Evolutionary conservation across 2,329 filamentous ascomycete species (phyloP).

Genomic region (Lachnellula willkommii): DNA sequence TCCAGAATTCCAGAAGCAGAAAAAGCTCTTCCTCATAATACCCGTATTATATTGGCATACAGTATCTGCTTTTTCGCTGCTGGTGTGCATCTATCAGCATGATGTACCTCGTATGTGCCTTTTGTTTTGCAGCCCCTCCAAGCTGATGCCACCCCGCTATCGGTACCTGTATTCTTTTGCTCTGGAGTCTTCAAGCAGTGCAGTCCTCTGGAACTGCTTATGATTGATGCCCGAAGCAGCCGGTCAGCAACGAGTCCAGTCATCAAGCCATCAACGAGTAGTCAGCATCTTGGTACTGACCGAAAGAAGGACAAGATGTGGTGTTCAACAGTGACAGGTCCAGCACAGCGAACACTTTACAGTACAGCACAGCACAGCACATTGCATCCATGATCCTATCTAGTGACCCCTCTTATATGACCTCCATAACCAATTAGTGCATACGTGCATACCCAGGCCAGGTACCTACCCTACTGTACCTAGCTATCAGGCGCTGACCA

Average conservation of each 20-base stretch:
- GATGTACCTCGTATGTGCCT: background rate
- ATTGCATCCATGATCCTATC: background rate
- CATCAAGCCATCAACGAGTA: background rate
- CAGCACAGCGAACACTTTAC: background rate
- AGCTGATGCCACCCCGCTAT: background rate
- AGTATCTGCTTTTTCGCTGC: too few relatives aligned
- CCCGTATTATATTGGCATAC: too few relatives aligned
- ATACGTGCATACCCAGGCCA: background rate
- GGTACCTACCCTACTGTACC: background rate
- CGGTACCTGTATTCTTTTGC: background rate
- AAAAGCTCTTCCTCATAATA: too few relatives aligned
- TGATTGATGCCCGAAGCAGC: background rate
- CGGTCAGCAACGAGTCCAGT: background rate
- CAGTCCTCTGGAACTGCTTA: too few relatives aligned
- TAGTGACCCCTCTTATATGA: too few relatives aligned
- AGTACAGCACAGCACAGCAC: background rate
- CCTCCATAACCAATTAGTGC: too few relatives aligned
- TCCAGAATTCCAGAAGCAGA: too few relatives aligned
- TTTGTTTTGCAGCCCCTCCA: background rate
- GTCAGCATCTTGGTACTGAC: background rate
- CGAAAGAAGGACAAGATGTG: background rate
- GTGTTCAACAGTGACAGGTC: background rate
- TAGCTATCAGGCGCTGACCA: background rate
- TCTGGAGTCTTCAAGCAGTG: background rate
- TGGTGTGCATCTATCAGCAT: background rate